These are phyloP conservation scores for Leccinum pachyderme DNA, from an alignment of 1,284 basidiomycete genomes.

Conservation along the genomic window DNA sequence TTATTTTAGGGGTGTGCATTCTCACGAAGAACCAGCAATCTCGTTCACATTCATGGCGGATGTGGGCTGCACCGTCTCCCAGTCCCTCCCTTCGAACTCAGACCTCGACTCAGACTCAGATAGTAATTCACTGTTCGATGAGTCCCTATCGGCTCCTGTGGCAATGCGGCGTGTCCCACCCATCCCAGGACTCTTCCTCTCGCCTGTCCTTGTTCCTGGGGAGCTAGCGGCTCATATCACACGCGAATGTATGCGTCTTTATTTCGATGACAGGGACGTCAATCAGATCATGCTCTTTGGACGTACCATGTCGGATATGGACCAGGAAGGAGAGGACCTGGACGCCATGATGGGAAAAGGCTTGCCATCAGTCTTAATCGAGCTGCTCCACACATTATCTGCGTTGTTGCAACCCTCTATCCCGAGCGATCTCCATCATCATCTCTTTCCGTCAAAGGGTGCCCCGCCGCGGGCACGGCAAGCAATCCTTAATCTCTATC, in stretches of 20 bases:
- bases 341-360: conserved; percentile 34
- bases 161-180: conserved; percentile 42
- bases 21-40: conserved; percentile 19
- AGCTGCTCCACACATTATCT: conserved; percentile 53
- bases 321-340: conserved; percentile 13
- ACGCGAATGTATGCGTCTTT: conserved; percentile 53
- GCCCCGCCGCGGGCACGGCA: conserved; percentile 56
- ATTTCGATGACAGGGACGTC: conserved; percentile 49
- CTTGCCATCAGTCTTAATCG: conserved; percentile 53
- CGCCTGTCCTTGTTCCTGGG: conserved; percentile 47
- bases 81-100: conserved; percentile 1
- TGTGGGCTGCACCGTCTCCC: conserved; percentile 13
- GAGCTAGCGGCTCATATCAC: conserved; percentile 51
- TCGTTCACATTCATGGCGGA: background rate
- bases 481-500: conserved; percentile 77
- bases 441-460: conserved; percentile 49
- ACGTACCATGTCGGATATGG: conserved; percentile 33
- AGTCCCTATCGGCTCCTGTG: conserved; percentile 20
- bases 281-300: conserved; percentile 83
- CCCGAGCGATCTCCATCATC: conserved; percentile 44
- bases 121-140: conserved; percentile 46
- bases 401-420: conserved; percentile 47
- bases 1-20: conserved; percentile 5
- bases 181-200: conserved; percentile 62
- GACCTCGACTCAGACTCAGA: conserved; percentile 27